A percentile compares a stretch with the other conserved stretches of the same genome.
Evolutionary conservation across 2,329 filamentous ascomycete species (phyloP).

Genomic region (Penicillium sp.): DNA sequence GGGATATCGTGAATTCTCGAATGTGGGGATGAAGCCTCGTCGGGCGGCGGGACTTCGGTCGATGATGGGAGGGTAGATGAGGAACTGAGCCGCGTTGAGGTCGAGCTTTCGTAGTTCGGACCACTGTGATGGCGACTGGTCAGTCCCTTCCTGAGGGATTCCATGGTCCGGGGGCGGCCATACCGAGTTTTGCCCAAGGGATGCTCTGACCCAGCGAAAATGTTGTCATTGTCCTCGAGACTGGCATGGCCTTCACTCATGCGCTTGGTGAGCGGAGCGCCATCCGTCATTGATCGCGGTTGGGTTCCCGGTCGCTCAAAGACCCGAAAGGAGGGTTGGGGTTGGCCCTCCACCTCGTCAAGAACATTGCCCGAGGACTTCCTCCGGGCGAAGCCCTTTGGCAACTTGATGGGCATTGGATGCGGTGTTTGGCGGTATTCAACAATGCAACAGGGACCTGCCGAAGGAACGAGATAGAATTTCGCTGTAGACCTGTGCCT

Average conservation of each 20-base stretch:
- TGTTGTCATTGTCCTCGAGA: slow-evolving; percentile 46
- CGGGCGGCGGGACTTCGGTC: slow-evolving; percentile 51
- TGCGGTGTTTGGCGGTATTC: neutral
- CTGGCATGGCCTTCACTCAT: slow-evolving; percentile 40
- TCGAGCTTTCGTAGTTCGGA: slow-evolving; percentile 52
- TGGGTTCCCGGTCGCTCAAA: slow-evolving; percentile 53
- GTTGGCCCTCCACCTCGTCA: slow-evolving; percentile 50
- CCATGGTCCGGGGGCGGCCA: slow-evolving; percentile 24
- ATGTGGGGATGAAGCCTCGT: slow-evolving; percentile 43
- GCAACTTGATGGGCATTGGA: slow-evolving; percentile 59
- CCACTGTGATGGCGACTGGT: slow-evolving; percentile 51
- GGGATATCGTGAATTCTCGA: slow-evolving; percentile 48
- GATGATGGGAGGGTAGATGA: slow-evolving; percentile 61
- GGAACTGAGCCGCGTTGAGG: slow-evolving; percentile 58
- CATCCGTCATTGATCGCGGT: slow-evolving; percentile 49
- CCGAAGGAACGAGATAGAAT: neutral
- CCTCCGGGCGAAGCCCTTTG: slow-evolving; percentile 57
- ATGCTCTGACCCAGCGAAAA: slow-evolving; percentile 42
- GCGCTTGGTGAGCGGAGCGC: slow-evolving; percentile 40
- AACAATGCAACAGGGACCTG: neutral
- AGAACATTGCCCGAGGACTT: slow-evolving; percentile 60
- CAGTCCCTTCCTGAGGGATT: slow-evolving; percentile 30
- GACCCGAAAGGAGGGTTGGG: slow-evolving; percentile 57
- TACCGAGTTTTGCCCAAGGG: slow-evolving; percentile 44
- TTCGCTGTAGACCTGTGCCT: slow-evolving; percentile 8